A percentile compares a stretch with the other conserved stretches of the same genome.
These are phyloP conservation scores for Phytophthora vignae DNA, from an alignment of 352 stramenopile genomes.

Conservation along the genomic window DNA sequence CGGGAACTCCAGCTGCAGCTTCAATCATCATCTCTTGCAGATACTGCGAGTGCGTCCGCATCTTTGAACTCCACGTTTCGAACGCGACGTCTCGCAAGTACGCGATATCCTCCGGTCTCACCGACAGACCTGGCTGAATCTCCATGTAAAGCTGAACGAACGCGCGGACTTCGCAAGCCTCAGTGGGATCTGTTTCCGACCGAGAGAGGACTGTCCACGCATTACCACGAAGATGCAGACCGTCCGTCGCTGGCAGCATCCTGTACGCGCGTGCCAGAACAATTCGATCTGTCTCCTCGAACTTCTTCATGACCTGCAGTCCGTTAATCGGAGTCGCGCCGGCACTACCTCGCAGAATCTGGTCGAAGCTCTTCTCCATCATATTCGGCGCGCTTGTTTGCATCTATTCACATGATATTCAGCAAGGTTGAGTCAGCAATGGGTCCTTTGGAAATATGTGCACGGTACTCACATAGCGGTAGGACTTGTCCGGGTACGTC, in stretches of 20 bases:
- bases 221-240: constrained; percentile 19
- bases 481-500: constrained; percentile 35
- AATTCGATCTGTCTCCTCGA: constrained; percentile 30
- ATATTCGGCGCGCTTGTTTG: constrained; percentile 24
- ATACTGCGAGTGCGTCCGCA: constrained; percentile 25
- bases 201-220: constrained; percentile 30
- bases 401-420: constrained; percentile 14
- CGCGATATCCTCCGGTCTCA: constrained; percentile 19
- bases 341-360: constrained; percentile 16
- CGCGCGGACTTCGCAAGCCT: constrained; percentile 16
- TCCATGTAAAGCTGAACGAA: constrained; percentile 37
- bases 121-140: constrained; percentile 14
- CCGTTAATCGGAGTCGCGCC: constrained; percentile 28
- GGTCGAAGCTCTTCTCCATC: constrained; percentile 41
- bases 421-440: background rate
- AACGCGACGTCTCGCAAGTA: constrained; percentile 28
- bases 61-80: constrained; percentile 33
- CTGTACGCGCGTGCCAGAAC: constrained; percentile 25
- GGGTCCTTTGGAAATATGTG: background rate
- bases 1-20: constrained; percentile 8
- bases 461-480: constrained; percentile 39
- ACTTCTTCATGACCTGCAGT: constrained; percentile 44
- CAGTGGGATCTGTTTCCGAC: constrained; percentile 4
- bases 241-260: constrained; percentile 32
- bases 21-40: constrained; percentile 33